Evolutionary conservation across 192 early-diverging fungal species (phyloP), one percentile per base, ranked within the genome.

Genomic region (Umbelopsis sp.): DNA sequence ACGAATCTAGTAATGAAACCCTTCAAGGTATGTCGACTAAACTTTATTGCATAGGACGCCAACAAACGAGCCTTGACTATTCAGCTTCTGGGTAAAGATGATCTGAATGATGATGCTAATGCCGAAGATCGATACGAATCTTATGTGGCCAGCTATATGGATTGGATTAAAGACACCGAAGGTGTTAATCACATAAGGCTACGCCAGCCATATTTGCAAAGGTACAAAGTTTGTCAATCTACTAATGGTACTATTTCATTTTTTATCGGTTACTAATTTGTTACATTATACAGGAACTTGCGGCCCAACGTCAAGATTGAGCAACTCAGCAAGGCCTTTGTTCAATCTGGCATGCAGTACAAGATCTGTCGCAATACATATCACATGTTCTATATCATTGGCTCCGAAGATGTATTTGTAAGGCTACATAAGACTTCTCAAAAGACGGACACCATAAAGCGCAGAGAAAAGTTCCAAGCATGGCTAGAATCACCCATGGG

Each of bases 341-440:
- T 89, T 45, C 85, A 86, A 56, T 85, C 87, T 75, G 94, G 93
- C 9, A 82, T 99, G 68, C 94, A 98, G 77, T 90, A 97, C 79
- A 99, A 99, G 86, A 98, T 99, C 43, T 94, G 95, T 51, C 87
- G 93, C 51, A 96, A 98, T 76, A 97, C 96, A 1, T 99, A 99
- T 86, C 94, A 96, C 81, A 92, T 99, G 59, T 98, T 95, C 72
- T 98, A 95, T 76, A 89, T 99, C 26, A 94, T 93, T 62, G 86
- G 92, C 25, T 95, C 95, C 12, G 97, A 99, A 77, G 97, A 99
- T 72, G 56, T 66, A 24, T 72, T 77, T 32, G 38, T 72, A 50
- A 49, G 75, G 14, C 74, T 38, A 36, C 65, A 56, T 31, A 29
- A 44, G 0, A 62, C 69, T 25, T 47, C 45, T n/a, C 45, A 43